A percentile compares a stretch with the other conserved stretches of the same genome.
Evolutionary conservation across 768 basidiomycete genomes (phyloP).

Genomic region (Rickenella mellea): DNA sequence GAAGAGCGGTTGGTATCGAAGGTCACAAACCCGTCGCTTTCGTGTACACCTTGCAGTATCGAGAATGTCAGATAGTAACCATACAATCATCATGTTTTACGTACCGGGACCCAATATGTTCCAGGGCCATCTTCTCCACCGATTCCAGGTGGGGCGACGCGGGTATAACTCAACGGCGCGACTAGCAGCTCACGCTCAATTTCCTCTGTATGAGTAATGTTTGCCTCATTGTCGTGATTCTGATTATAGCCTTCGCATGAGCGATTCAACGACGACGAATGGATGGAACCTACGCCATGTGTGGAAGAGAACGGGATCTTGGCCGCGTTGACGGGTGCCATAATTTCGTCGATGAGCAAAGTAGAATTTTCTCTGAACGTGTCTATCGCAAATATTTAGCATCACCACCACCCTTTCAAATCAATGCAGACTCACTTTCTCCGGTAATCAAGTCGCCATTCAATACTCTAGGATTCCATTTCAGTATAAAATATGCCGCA

Average conservation of each 20-base stretch:
- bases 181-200: constrained; percentile 51
- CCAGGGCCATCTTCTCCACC: constrained; percentile 56
- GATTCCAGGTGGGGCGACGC: constrained; percentile 47
- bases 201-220: constrained; percentile 63
- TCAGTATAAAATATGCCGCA: constrained; percentile 1
- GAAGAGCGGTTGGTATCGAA: no score
- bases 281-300: constrained; percentile 49
- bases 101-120: constrained; percentile 72
- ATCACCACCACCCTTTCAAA: neutral
- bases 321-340: constrained; percentile 46
- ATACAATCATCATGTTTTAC: constrained; percentile 6
- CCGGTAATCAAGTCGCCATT: constrained; percentile 73
- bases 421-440: constrained; percentile 34
- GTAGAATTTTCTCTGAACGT: constrained; percentile 59
- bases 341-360: constrained; percentile 51
- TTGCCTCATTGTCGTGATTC: constrained; percentile 69
- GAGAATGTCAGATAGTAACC: neutral
- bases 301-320: constrained; percentile 58
- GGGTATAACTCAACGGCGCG: constrained; percentile 54
- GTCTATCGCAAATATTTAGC: constrained; percentile 25
- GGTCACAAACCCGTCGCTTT: constrained; percentile 22
- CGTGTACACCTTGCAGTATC: constrained; percentile 25
- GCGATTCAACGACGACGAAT: neutral
- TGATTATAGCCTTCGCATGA: constrained; percentile 15
- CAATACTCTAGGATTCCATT: constrained; percentile 34